Base-by-base conservation (phyloP, 352 stramenopile genomes). In the Thraustotheca clavata region DNA sequence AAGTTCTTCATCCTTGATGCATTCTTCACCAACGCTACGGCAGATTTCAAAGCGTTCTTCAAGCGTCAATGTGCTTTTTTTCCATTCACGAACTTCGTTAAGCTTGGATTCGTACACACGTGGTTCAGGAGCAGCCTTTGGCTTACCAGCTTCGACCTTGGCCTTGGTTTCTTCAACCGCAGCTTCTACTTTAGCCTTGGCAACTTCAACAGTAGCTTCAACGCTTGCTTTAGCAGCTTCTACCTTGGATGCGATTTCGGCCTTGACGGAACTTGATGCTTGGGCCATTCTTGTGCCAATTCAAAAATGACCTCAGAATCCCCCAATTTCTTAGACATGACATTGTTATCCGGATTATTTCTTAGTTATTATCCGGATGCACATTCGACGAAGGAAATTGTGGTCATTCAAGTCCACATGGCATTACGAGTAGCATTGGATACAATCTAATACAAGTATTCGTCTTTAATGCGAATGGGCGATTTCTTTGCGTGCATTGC, bases 1-100 rank as follows among this genome's bases (percentile, higher is more conserved):
- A 16, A 98, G 70, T 41, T 98, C 90, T 57, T 79, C 89, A 40
- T 97, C 89, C 71, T 96, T 89, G 48, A 97, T 96, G 69, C 89
- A 97, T 69, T 98, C 91, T 60, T 97, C 89, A 32, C 82, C 91
- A 1, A 98, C 91, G 33, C 84, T 91, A 59, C 83, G 84, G 38
- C 80, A 79, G 36, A 95, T 62, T 0, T 79, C 73, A 60, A 84
- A 96, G 41, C 85, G 80, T 49, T 95, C 84, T 11, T 96, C 82
- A 32, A 92, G 72, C 33, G 80, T 81, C 39, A 96, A 71, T 66
- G 73, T 54, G 34, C 87, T 96, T 47, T 71, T 71, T 48, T 92
- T 81, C 82, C 82, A 94, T 60, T 76, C 76, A 35, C 76, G 75
- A 27, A 65, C 57, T 39, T 65, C 57, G 27, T 24, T n/a, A 16